Conservation (phyloP, 371 early-diverging fungal genomes). For the Globomyces sp. region DNA sequence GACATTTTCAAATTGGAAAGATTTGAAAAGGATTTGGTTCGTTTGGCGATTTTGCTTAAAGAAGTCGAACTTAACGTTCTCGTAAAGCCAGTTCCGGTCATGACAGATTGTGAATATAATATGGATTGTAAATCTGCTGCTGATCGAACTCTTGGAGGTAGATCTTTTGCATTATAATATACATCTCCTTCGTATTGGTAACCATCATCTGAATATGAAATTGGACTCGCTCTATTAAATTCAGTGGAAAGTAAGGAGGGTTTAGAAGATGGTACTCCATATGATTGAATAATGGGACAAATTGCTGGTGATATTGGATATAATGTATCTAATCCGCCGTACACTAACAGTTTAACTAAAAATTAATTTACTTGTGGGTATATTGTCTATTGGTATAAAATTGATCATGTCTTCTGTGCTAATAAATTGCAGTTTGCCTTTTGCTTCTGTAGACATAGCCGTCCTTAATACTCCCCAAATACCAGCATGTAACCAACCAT, state of each 20-base stretch:
- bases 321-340: conserved; percentile 13
- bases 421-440: conserved; percentile 37
- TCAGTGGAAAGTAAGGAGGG: not conserved
- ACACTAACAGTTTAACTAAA: not conserved
- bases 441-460: conserved; percentile 38
- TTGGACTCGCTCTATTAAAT: not conserved
- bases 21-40: not conserved
- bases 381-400: conserved; percentile 25
- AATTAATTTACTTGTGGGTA: conserved; percentile 21
- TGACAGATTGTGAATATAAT: not conserved
- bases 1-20: too few relatives aligned
- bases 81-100: conserved; percentile 3
- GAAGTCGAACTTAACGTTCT: conserved; percentile 7
- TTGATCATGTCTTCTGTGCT: conserved; percentile 29
- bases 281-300: conserved; percentile 17
- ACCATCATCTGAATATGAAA: not conserved
- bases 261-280: conserved; percentile 10
- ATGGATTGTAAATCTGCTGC: conserved; percentile 16
- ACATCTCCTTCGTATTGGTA: not conserved
- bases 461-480: conserved; percentile 44
- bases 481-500: conserved; percentile 52
- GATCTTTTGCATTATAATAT: conserved; percentile 1
- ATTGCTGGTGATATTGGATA: conserved; percentile 11
- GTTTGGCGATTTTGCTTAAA: conserved; percentile 7
- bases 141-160: not conserved